Base-by-base conservation (phyloP, 352 stramenopile species). In the Pythium dissimile region DNA sequence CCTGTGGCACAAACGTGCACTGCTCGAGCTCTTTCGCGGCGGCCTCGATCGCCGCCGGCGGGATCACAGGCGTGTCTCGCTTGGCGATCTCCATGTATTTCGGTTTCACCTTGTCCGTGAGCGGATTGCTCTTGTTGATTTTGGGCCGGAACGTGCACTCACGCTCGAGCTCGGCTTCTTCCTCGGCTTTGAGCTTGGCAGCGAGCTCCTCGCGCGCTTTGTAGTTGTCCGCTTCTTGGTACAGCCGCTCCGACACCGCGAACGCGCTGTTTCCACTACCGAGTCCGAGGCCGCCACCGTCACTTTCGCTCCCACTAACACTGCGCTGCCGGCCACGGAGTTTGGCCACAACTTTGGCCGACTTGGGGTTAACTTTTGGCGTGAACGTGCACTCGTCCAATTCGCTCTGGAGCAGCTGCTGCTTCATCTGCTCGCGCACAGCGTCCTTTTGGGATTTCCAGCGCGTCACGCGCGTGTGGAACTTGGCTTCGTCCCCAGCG, bases 401-500 rank as follows among this genome's bases (percentile, higher is more conserved):
- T 61, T 92, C 82, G 11, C 63, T 73, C 46, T 90, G 79, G 38
- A 90, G 62, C 42, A 88, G 48, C 34, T 92, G 80, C 63, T 92
- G 80, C 60, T 90, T 90, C 67, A 92, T 81, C 16, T 89, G 77
- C 53, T 92, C 79, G 49, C 80, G 81, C 39, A 84, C 61, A 1
- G 75, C 79, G 48, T 92, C 80, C 34, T 90, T 89, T 48, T 90
- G 82, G 8, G 79, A 87, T 43, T 88, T 88, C 80, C 82, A 92
- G 3, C 77, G 77, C 18, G 80, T 87, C 30, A 89, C 77, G 30
- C 82, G 80, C 2, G 77, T 63, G 54, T 90, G 82, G 49, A 92
- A 92, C 59, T 81, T 72, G 32, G 43, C 67, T 26, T 84, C 76
- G 21, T 63, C 69, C 13, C 48, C 48, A 32, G 7, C 35, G 26